These are phyloP conservation scores for Paramecium caudatum DNA, from an alignment of 73 alveolate genomes.

Conservation along the genomic window DNA sequence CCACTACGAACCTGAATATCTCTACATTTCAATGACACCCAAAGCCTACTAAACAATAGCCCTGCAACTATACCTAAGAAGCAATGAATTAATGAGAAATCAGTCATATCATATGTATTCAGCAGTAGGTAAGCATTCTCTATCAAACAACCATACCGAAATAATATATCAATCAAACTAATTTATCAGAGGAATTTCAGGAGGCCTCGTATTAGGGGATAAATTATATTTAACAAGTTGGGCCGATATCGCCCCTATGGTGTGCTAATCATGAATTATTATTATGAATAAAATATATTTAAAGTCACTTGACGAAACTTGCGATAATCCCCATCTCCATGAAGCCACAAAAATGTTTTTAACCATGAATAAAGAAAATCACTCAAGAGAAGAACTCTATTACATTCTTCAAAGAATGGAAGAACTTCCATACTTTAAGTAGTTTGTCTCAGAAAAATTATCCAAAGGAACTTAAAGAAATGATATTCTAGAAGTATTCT, in stretches of 20 bases:
- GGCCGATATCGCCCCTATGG: slow-evolving; percentile 32
- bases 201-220: background rate
- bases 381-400: slow-evolving; percentile 27
- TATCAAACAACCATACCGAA: background rate
- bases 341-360: slow-evolving; percentile 23
- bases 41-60: background rate
- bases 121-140: background rate
- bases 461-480: background rate
- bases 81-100: background rate
- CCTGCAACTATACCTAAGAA: background rate
- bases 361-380: slow-evolving; percentile 23
- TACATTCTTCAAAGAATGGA: slow-evolving; percentile 5
- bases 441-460: slow-evolving; percentile 14
- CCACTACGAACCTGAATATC: background rate
- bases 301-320: slow-evolving; percentile 52
- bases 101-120: background rate
- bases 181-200: slow-evolving; percentile 39
- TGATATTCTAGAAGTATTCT: slow-evolving; percentile 23
- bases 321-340: slow-evolving; percentile 40
- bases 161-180: slow-evolving; percentile 13
- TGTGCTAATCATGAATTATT: background rate
- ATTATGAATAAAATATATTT: slow-evolving; percentile 22
- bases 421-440: slow-evolving; percentile 32
- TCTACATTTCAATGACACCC: background rate
- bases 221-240: slow-evolving; percentile 40